Percentiles rank a stretch among this genome's conserved stretches.
phyloP scores from a whole-genome alignment of 192 early-diverging fungal species.

The Helicostylum pulchrum region DNA sequence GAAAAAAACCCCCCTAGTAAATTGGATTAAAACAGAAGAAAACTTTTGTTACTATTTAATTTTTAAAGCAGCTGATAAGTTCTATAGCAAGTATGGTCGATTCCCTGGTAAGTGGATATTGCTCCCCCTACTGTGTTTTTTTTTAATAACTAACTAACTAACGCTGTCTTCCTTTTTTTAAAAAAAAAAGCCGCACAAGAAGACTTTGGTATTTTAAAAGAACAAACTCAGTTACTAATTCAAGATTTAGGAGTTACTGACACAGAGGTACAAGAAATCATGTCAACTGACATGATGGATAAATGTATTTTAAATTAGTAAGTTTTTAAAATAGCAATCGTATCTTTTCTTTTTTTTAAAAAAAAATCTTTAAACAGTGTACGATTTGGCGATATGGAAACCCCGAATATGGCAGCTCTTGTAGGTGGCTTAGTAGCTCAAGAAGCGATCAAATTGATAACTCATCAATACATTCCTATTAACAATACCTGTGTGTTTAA shows the following conservation, averaged over 20 bases:
- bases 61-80: conserved; percentile 64
- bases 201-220: conserved; percentile 15
- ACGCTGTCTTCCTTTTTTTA: background rate
- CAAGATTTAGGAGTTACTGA: conserved; percentile 2
- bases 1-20: conserved; percentile 29
- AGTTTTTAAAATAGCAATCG: background rate
- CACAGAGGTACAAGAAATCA: background rate
- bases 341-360: background rate
- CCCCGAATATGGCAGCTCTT: conserved; percentile 82
- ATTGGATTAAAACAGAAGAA: conserved; percentile 52
- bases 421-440: conserved; percentile 90
- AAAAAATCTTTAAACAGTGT: conserved; percentile 29
- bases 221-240: background rate
- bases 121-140: too few species aligned
- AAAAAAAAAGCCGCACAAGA: conserved; percentile 4
- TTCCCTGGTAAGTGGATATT: conserved; percentile 11
- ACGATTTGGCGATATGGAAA: conserved; percentile 69
- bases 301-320: conserved; percentile 19
- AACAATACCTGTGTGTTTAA: conserved; percentile 86
- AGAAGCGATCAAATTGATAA: conserved; percentile 94
- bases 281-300: conserved; percentile 4
- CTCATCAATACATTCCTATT: conserved; percentile 90
- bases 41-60: conserved; percentile 62
- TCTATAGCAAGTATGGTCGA: conserved; percentile 47
- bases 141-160: too few species aligned